Base-by-base conservation (phyloP, 83 land plant genomes). In the Thuja plicata region DNA sequence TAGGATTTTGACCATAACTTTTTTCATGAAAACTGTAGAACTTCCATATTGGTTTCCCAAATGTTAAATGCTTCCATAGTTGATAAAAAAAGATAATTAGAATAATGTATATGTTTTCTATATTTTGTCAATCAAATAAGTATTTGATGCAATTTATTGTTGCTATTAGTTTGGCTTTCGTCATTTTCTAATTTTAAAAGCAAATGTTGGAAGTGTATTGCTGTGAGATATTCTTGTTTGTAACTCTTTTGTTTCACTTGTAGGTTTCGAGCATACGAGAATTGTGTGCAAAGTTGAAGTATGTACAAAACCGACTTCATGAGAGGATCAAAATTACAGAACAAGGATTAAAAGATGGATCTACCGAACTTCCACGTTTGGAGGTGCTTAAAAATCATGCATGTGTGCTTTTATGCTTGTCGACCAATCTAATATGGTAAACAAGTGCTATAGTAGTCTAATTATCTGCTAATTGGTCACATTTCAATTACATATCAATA, bases 291-390 rank as follows among this genome's bases (percentile, higher is more conserved):
- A 90, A 90, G 91, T 91, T 90, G 73, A 82, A 91, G 85, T 90
- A 82, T 88, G 90, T 66, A 27, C 66, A 90, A 71, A 90, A 90
- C 79, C 86, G 91, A 45, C 90, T 88, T 46, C 91, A 90, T 46
- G 91, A 90, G 50, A 88, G 91, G 90, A 88, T 90, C 91, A 88
- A 88, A 87, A 79, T 90, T 52, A 90, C 91, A 57, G 91, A 88
- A 41, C 87, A 90, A 83, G 90, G 79, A 50, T 41, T 90, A 19
- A 90, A 82, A 57, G 78, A 84, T 48, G 91, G 90, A 30, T 43
- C 83, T 37, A 83, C 87, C 16, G 55, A 90, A 54, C 77, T 90
- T 84, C 91, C 91, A 77, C 91, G 91, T 30, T 87, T 90, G 21
- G 91, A 90, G 91, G 91, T 90, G 57, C 40, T 32, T 79, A 79